These are phyloP conservation scores for Xanthoconium separans DNA, from an alignment of 1,284 basidiomycete genomes.

Conservation along the genomic window DNA sequence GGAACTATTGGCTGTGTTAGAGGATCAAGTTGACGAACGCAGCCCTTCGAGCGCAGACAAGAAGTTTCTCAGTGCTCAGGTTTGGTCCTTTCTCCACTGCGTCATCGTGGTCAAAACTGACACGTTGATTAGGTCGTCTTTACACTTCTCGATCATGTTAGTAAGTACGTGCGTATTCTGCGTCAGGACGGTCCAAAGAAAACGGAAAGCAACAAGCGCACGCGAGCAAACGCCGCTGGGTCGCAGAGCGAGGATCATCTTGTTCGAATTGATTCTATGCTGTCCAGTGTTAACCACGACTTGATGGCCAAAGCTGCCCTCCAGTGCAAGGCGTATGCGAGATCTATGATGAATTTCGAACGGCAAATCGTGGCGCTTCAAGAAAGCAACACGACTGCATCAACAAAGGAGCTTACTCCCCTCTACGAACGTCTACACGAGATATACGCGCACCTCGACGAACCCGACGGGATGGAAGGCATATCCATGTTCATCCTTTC, in stretches of 20 bases:
- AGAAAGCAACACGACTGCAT: slow-evolving; percentile 37
- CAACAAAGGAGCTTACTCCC: slow-evolving; percentile 58
- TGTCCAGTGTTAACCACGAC: slow-evolving; percentile 84
- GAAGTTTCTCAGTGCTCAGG: slow-evolving; percentile 86
- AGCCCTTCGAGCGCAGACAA: slow-evolving; percentile 70
- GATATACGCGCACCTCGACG: slow-evolving; percentile 95
- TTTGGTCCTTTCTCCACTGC: slow-evolving; percentile 32
- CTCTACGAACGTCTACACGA: slow-evolving; percentile 94
- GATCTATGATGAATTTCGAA: slow-evolving; percentile 95
- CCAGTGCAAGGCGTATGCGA: slow-evolving; percentile 91
- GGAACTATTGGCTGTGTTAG: slow-evolving; percentile 83
- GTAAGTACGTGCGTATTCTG: slow-evolving; percentile 80
- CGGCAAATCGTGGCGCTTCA: slow-evolving; percentile 65
- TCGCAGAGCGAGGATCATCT: slow-evolving; percentile 57
- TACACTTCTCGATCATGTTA: slow-evolving; percentile 92
- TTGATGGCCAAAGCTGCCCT: slow-evolving; percentile 94
- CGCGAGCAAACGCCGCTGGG: slow-evolving; percentile 37
- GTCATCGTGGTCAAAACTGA: not conserved
- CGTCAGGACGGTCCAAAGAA: slow-evolving; percentile 57
- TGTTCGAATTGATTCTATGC: slow-evolving; percentile 70
- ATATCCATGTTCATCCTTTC: slow-evolving; percentile 88
- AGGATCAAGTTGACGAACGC: slow-evolving; percentile 77
- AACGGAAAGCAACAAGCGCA: slow-evolving; percentile 46
- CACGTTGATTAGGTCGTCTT: slow-evolving; percentile 73
- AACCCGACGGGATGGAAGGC: slow-evolving; percentile 99